Evolutionary conservation across 257 asterid species (phyloP).

Genomic region (Dorcoceras hygrometricum): DNA sequence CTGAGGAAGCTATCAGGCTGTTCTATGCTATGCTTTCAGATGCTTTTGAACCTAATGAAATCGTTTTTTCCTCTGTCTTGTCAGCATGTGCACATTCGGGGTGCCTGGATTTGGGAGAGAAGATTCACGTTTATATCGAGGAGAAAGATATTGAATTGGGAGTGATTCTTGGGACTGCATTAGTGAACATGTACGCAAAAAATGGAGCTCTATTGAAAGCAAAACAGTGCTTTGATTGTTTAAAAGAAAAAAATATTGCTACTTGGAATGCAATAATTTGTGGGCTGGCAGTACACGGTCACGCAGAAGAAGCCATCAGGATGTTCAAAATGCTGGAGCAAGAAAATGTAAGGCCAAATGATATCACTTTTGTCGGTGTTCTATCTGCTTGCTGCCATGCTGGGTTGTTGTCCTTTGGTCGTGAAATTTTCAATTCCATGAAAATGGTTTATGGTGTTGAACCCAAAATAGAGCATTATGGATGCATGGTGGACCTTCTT

Average conservation of each 20-base stretch:
- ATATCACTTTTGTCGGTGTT: constrained; percentile 72
- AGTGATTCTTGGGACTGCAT: constrained; percentile 84
- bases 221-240: constrained; percentile 41
- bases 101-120: constrained; percentile 67
- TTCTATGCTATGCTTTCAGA: constrained; percentile 48
- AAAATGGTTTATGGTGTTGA: constrained; percentile 42
- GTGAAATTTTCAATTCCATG: constrained; percentile 55
- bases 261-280: constrained; percentile 87
- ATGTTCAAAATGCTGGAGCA: constrained; percentile 44
- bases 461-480: constrained; percentile 75
- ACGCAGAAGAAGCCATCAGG: constrained; percentile 59
- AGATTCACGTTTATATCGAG: constrained; percentile 48
- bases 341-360: constrained; percentile 47
- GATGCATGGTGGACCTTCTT: constrained; percentile 82
- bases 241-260: constrained; percentile 58
- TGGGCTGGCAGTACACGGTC: constrained; percentile 80
- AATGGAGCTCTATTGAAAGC: constrained; percentile 65
- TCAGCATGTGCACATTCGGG: constrained; percentile 86
- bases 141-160: constrained; percentile 50
- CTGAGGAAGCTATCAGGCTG: constrained; percentile 50
- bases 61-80: constrained; percentile 59
- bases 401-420: constrained; percentile 66
- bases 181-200: constrained; percentile 84
- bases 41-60: constrained; percentile 58
- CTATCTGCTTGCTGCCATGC: constrained; percentile 81